Base-by-base conservation (phyloP, 805 yeast genomes). In the Blastobotrys terrestris region DNA sequence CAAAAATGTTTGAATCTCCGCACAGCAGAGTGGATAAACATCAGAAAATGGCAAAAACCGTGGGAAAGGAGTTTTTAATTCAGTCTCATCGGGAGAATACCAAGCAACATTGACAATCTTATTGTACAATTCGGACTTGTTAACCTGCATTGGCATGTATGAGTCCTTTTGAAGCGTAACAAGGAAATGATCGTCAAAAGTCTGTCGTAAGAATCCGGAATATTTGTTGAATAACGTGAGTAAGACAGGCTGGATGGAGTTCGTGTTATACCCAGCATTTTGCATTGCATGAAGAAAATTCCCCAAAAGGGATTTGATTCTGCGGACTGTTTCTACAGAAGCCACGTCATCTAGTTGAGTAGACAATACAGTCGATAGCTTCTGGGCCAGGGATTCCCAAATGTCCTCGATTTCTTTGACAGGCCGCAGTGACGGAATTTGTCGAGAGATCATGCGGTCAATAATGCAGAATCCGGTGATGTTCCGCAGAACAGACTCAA, bases 41-140 rank as follows among this genome's bases (percentile, higher is more conserved):
- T 87, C 85, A 50, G 96, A 87, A 63, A 92, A 94, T 14, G 98
- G 97, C 50, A 92, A 70, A 0, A 84, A 80, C 55, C 81, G 74
- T 1, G 88, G 85, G 53, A 79, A 79, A 5, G 64, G 68, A 57
- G 62, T 67, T 49, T 65, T 63, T 46, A 45, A 50, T 19, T 79
- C 77, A 1, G 71, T 64, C 14, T 77, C 77, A 51, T 73, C 77
- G 2, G 78, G 78, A 49, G 76, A 74, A 64, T 83, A 82, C 95
- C 95, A 88, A 56, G 88, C 78, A 1, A 83, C 76, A 20, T 74
- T 75, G 54, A 84, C 73, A 35, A 86, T 80, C 56, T 80, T 79
- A 18, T 80, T 83, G 65, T 82, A 87, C 48, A 85, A 77, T 11
- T 73, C 71, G 42, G 70, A 66, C 49, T 81, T 81, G 55, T 83